These are phyloP conservation scores for Fusarium chlamydosporum DNA, from an alignment of 2,329 filamentous ascomycete species.

Conservation along the genomic window DNA sequence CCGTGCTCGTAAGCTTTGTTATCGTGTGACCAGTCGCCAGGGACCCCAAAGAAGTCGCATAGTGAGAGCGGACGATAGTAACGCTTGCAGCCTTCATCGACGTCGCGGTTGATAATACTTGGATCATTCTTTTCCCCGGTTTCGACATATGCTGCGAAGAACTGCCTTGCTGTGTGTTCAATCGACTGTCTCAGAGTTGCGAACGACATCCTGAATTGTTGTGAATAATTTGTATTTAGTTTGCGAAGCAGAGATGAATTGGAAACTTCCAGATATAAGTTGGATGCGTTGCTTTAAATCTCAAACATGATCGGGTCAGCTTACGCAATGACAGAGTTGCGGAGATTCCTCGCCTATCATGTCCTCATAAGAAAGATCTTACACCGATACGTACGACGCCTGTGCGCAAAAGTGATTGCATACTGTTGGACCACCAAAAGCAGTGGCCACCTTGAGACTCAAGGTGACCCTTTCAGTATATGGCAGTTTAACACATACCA, in stretches of 20 bases:
- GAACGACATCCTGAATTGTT: background rate
- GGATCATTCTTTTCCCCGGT: background rate
- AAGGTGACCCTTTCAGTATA: no score
- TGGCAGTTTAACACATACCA: no score
- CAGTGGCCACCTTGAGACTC: no score
- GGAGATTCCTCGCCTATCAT: background rate
- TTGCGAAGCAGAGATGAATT: background rate
- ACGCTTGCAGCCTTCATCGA: background rate
- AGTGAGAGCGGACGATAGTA: constrained; percentile 5
- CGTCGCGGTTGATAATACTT: background rate
- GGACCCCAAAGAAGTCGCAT: background rate
- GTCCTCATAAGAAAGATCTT: no score
- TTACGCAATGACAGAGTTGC: background rate
- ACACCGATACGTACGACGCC: no score
- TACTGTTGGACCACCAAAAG: no score
- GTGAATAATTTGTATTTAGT: no score
- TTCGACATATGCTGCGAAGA: constrained; percentile 6
- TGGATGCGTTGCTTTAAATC: constrained; percentile 3
- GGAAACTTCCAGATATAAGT: no score
- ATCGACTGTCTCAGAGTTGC: background rate
- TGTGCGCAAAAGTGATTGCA: no score
- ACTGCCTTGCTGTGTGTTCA: background rate
- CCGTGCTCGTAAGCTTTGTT: background rate
- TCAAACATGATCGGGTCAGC: background rate
- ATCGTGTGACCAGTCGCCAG: background rate